Percentiles rank a stretch among this genome's conserved stretches.
phyloP scores from a whole-genome alignment of 306 rosid species.

The Rubus idaeus region DNA sequence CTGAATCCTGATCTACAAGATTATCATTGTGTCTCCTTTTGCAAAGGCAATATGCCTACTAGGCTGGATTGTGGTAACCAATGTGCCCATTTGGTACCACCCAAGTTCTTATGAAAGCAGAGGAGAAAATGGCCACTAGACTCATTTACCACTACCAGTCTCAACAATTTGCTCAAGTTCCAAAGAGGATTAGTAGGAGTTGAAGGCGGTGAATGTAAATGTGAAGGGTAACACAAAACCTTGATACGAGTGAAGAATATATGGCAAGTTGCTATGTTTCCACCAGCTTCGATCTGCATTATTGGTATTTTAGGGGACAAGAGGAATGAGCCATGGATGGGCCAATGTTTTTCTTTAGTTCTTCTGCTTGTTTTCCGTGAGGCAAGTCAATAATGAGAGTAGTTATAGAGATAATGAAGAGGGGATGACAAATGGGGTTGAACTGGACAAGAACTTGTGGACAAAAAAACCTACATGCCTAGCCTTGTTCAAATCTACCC shows the following conservation, averaged over 20 bases:
- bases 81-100: background rate
- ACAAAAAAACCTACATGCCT: slow-evolving; percentile 36
- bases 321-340: slow-evolving; percentile 55
- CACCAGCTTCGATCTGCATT: slow-evolving; percentile 41
- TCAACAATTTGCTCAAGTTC: background rate
- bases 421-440: slow-evolving; percentile 35
- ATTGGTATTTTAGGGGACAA: slow-evolving; percentile 53
- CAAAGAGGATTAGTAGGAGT: slow-evolving; percentile 11
- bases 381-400: slow-evolving; percentile 26
- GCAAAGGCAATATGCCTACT: background rate
- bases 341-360: slow-evolving; percentile 42
- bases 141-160: background rate
- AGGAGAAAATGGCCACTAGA: background rate
- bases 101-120: too few species aligned
- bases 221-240: slow-evolving; percentile 20
- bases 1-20: background rate
- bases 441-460: slow-evolving; percentile 45
- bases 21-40: slow-evolving; percentile 3
- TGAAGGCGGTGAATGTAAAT: slow-evolving; percentile 20
- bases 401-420: slow-evolving; percentile 39
- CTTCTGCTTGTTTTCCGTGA: slow-evolving; percentile 44
- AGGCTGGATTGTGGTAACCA: background rate
- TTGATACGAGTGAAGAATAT: slow-evolving; percentile 18
- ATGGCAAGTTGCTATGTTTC: slow-evolving; percentile 21
- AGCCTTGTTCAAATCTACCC: slow-evolving; percentile 17